Evolutionary conservation across 148 eudicot genomes (phyloP).

Genomic region (Camellia japonica): DNA sequence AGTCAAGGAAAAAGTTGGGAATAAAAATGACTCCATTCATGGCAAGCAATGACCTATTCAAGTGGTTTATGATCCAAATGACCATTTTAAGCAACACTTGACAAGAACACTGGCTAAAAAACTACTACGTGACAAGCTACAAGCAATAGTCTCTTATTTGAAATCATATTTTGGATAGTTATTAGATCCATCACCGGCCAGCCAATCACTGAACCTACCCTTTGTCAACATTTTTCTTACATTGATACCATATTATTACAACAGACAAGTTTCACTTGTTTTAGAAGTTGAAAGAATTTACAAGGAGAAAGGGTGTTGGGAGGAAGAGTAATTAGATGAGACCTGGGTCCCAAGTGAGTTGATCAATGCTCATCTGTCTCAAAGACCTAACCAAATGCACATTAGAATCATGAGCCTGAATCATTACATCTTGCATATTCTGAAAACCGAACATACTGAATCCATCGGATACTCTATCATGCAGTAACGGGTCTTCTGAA

Average conservation of each 20-base stretch:
- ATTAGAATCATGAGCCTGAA: constrained; percentile 34
- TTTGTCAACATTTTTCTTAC: neutral
- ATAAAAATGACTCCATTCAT: too few species aligned
- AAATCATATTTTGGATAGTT: neutral
- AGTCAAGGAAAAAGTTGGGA: neutral
- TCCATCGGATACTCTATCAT: constrained; percentile 33
- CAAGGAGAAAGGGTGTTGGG: neutral
- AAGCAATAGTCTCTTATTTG: neutral
- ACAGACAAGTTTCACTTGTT: too few species aligned
- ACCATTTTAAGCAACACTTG: neutral
- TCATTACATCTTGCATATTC: constrained; percentile 40
- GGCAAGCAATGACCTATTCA: too few species aligned
- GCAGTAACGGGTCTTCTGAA: constrained; percentile 36
- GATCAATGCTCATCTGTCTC: constrained; percentile 33
- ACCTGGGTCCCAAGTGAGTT: constrained; percentile 32
- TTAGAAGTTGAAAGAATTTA: neutral
- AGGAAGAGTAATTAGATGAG: constrained; percentile 14
- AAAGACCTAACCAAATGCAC: constrained; percentile 31
- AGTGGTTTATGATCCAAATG: too few species aligned
- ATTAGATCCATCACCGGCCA: neutral
- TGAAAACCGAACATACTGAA: constrained; percentile 37
- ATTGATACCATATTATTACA: neutral
- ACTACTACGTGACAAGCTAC: neutral
- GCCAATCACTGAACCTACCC: neutral
- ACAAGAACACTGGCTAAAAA: neutral